Evolutionary conservation across 345 rosid species (phyloP), one percentile per base, ranked within the genome.

Genomic region (Kernera saxatilis): DNA sequence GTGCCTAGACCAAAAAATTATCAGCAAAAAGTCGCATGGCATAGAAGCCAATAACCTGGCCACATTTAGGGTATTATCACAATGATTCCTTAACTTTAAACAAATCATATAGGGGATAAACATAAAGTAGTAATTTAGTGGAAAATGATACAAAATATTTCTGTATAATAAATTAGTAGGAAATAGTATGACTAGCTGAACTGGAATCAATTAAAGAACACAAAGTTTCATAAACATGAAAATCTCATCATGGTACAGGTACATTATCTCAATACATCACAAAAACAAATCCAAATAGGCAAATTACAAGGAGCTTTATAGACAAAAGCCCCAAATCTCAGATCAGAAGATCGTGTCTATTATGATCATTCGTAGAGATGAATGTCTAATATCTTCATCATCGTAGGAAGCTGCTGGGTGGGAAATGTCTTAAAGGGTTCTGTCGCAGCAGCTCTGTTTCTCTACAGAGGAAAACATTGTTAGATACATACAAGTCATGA

Each of bases 401-500:
- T 73, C 98, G 71, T 8, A 92, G 89, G 69, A 88, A 89, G 72
- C 90, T 82, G 77, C 61, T 82, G 17, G 70, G 58, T 39, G 97
- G 96, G 78, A 93, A 93, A 75, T 91, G 84, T 61, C 97, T 85
- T 46, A 91, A 71, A 2, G 97, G 98, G 58, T 89, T 86, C 78
- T 86, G 86, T 78, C 88, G 81, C 69, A 93, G 76, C 15, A 93
- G 80, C 74, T 86, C 93, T 12, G 92, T 85, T 74, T 87, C 96
- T 81, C 96, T 89, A 83, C 72, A 74, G 8, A 0, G 13, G 6
- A 0, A 60, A 67, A 51, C 32, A 9, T 41, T 23, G 40, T 67
- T 51, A 67, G 46, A 6, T 29, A 41, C 70, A 41, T 27, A 71
- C 21, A 12, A 56, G 23, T 65, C 29, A 9, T 26, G 36, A 27